Conservation (phyloP, 805 yeast species). For the Pichia deserticola region DNA sequence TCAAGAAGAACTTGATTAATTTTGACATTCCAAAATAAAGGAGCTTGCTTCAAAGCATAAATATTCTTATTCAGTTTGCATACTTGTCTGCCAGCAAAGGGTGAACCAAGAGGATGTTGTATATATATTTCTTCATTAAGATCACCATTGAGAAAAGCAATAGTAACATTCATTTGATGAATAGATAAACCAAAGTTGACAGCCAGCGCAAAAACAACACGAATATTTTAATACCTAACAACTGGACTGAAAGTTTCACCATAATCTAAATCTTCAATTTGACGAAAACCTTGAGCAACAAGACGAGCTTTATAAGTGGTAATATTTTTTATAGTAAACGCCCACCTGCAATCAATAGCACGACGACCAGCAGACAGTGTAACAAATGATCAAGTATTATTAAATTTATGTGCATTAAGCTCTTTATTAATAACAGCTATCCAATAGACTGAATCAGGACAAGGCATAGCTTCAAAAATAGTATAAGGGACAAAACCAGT, state of each 20-base stretch:
- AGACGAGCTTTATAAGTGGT: slow-evolving; percentile 1
- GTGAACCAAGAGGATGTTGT: background rate
- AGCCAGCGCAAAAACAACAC: slow-evolving; percentile 3
- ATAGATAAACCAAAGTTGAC: slow-evolving; percentile 3
- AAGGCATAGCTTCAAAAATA: background rate
- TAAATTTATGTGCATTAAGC: background rate
- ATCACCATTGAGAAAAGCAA: slow-evolving; percentile 11
- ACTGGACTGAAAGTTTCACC: slow-evolving; percentile 2
- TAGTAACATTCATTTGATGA: slow-evolving; percentile 15
- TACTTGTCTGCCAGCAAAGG: background rate
- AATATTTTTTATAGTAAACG: slow-evolving; percentile 1
- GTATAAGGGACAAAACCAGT: background rate
- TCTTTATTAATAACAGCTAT: background rate
- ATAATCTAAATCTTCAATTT: background rate
- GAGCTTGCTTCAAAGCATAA: background rate
- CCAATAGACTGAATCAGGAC: background rate
- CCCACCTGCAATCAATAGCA: slow-evolving; percentile 5
- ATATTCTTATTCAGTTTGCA: background rate
- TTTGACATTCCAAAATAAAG: background rate
- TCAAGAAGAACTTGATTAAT: background rate
- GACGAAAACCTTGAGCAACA: slow-evolving; percentile 7
- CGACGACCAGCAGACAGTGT: background rate
- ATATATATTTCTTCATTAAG: slow-evolving; percentile 9
- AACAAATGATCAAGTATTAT: background rate
- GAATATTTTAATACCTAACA: slow-evolving; percentile 4